These are phyloP conservation scores for Lolium rigidum DNA, from an alignment of 176 grass and related monocot species.

Conservation along the genomic window DNA sequence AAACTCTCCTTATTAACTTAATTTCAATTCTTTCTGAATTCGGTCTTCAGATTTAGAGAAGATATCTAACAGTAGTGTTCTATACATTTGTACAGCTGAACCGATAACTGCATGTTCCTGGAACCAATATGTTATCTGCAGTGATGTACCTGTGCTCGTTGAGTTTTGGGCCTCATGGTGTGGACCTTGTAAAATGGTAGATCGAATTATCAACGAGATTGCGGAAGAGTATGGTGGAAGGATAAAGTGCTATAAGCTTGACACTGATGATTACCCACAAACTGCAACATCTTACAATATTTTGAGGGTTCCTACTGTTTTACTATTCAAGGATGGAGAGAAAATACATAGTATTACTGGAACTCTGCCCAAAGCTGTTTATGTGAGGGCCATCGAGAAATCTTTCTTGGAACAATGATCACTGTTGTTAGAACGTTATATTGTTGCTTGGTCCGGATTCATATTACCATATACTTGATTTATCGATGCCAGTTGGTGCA, in stretches of 20 bases:
- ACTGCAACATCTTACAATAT: constrained; percentile 62
- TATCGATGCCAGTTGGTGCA: constrained; percentile 16
- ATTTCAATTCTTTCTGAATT: not conserved
- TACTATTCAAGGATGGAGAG: constrained; percentile 91
- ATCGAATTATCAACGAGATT: constrained; percentile 71
- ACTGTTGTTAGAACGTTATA: not conserved
- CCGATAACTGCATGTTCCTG: constrained; percentile 73
- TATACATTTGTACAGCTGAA: constrained; percentile 72
- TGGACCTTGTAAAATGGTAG: constrained; percentile 84
- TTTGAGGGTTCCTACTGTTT: constrained; percentile 73
- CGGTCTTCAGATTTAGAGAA: constrained; percentile 24
- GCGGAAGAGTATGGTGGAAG: constrained; percentile 76
- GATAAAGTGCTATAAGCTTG: constrained; percentile 79
- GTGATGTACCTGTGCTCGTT: constrained; percentile 78
- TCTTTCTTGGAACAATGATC: constrained; percentile 63
- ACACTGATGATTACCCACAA: constrained; percentile 82
- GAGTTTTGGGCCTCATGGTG: constrained; percentile 97
- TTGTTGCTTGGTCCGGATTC: constrained; percentile 32
- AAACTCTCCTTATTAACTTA: not conserved
- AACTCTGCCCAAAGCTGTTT: constrained; percentile 79
- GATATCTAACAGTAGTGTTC: constrained; percentile 24
- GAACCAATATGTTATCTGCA: constrained; percentile 80
- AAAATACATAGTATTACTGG: constrained; percentile 83
- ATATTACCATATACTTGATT: constrained; percentile 25
- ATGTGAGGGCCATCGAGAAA: constrained; percentile 87